phyloP scores from a whole-genome alignment of 345 rosid species.

The Lepidium africanum region DNA sequence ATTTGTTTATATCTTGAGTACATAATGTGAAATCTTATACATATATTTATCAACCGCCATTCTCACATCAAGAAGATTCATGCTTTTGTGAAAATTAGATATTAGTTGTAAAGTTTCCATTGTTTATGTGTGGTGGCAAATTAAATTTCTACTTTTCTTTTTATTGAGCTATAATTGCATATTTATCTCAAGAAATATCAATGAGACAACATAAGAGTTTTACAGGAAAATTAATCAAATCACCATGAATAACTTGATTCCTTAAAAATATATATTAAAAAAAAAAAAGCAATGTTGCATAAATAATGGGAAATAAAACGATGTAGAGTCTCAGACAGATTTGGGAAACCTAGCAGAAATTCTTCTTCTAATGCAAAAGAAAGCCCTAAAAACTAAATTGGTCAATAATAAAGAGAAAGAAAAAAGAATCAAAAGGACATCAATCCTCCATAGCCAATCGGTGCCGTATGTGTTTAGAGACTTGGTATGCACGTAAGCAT shows the following conservation, averaged over 20 bases:
- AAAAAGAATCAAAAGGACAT: not conserved
- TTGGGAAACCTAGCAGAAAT: not conserved
- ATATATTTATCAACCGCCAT: no score
- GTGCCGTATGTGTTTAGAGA: not conserved
- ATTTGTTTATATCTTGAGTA: no score
- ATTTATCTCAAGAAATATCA: no score
- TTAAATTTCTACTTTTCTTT: no score
- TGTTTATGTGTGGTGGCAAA: no score
- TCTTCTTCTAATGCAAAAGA: not conserved
- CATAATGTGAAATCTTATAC: no score
- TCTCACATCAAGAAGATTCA: not conserved
- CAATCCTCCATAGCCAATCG: not conserved
- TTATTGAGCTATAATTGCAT: no score
- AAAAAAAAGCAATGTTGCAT: not conserved
- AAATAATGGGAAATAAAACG: not conserved
- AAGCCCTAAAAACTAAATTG: not conserved
- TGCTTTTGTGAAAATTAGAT: not conserved
- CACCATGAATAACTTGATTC: not conserved
- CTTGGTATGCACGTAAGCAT: not conserved
- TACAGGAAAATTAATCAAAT: not conserved
- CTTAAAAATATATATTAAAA: no score
- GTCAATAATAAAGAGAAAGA: not conserved
- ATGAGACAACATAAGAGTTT: not conserved
- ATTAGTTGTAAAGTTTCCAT: no score
- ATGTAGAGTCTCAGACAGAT: not conserved